A percentile compares a stretch with the other conserved stretches of the same genome.
Conservation (phyloP, 2,329 filamentous ascomycete species). For the Exserohilum turcica region DNA sequence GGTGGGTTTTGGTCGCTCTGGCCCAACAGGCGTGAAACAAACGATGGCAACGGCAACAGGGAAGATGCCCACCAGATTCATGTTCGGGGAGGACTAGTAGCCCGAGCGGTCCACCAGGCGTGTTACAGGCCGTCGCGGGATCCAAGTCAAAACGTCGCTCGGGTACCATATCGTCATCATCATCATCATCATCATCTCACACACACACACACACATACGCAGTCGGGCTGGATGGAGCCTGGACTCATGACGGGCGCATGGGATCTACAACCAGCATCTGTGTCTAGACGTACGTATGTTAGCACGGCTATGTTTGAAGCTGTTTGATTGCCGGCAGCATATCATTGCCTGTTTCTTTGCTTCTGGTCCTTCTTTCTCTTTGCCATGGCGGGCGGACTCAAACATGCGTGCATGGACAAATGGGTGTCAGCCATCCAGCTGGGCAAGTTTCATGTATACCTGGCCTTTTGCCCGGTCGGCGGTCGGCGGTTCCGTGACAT, state of each 20-base stretch:
- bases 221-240: neutral
- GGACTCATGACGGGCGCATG: conserved; percentile 8
- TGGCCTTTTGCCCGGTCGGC: conserved; percentile 1
- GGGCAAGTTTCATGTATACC: conserved; percentile 28
- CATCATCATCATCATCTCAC: neutral
- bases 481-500: conserved; percentile 6
- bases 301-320: conserved; percentile 8
- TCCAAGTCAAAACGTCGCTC: conserved; percentile 8
- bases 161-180: conserved; percentile 3
- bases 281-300: conserved; percentile 1
- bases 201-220: neutral
- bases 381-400: neutral
- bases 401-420: conserved; percentile 4
- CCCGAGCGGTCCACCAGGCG: conserved; percentile 8
- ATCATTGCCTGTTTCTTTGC: neutral
- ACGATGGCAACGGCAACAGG: conserved; percentile 1
- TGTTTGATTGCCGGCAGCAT: conserved; percentile 13
- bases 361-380: neutral
- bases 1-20: neutral
- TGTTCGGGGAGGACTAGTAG: conserved; percentile 5
- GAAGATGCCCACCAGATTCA: neutral
- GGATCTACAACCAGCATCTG: conserved; percentile 10
- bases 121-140: conserved; percentile 8
- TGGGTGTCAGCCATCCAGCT: conserved; percentile 17
- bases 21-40: conserved; percentile 11